phyloP scores from a whole-genome alignment of 2,329 filamentous ascomycete genomes.

The Hymenoscyphus occultus region DNA sequence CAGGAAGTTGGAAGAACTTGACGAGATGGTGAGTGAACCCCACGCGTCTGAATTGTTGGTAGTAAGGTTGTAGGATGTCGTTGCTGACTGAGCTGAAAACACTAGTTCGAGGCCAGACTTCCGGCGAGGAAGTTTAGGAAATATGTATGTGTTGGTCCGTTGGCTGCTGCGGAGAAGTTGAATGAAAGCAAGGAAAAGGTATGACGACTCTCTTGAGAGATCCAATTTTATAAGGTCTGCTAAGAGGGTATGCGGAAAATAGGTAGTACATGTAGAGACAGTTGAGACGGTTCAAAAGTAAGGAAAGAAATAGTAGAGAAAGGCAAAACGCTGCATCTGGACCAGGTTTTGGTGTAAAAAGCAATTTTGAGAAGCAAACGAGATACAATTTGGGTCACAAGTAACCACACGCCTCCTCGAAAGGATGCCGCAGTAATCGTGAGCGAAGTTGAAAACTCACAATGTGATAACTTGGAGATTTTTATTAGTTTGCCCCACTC shows the following conservation, averaged over 20 bases:
- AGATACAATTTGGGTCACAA: not conserved
- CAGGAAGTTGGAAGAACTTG: slow-evolving; percentile 49
- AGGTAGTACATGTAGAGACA: not conserved
- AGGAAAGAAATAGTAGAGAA: not conserved
- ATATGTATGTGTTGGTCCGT: slow-evolving; percentile 18
- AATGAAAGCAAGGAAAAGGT: not conserved
- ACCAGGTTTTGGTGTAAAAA: not conserved
- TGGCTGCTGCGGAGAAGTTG: slow-evolving; percentile 8
- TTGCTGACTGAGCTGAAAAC: not conserved
- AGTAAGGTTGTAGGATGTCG: not conserved
- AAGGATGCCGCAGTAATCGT: not conserved
- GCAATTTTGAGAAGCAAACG: too few relatives aligned
- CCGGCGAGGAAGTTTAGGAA: slow-evolving; percentile 17
- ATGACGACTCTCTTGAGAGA: not conserved
- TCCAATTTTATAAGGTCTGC: not conserved
- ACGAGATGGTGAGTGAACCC: slow-evolving; percentile 30
- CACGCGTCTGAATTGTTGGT: not conserved
- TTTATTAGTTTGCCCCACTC: slow-evolving; percentile 1
- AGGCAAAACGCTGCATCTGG: not conserved
- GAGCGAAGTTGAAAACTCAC: not conserved
- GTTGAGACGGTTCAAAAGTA: not conserved
- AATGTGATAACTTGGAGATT: not conserved
- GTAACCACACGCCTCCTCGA: not conserved
- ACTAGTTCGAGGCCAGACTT: slow-evolving; percentile 18
- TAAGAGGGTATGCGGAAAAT: not conserved